Percentiles rank a stretch among this genome's conserved stretches.
Evolutionary conservation across 768 basidiomycete genomes (phyloP).

Genomic region (Suillus subalutaceus): DNA sequence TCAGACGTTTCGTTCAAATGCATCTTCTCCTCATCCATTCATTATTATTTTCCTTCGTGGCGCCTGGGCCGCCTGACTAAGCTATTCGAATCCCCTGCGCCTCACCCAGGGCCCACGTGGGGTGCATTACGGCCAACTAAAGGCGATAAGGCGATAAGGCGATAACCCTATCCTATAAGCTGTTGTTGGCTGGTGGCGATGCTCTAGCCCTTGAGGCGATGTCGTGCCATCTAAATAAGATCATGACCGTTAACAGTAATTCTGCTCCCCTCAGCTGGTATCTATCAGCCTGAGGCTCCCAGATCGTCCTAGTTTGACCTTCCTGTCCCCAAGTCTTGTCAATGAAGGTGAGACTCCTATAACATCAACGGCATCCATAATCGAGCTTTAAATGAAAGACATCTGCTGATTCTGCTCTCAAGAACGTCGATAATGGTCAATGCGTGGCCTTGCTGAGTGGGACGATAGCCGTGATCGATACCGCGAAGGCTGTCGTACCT

Average conservation of each 20-base stretch:
- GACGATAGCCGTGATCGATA: slow-evolving; percentile 1
- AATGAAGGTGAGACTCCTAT: neutral
- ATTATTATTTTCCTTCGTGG: slow-evolving; percentile 13
- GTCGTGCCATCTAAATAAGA: neutral
- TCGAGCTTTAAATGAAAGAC: neutral
- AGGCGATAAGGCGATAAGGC: no score
- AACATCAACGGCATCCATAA: neutral
- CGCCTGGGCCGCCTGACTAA: no score
- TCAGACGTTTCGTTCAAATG: slow-evolving; percentile 16
- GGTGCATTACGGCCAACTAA: no score
- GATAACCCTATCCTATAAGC: neutral
- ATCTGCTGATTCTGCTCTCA: neutral
- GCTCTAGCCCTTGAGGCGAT: neutral
- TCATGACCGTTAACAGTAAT: neutral
- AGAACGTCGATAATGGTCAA: neutral
- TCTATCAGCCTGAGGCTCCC: neutral
- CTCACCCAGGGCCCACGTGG: no score
- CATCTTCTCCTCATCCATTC: slow-evolving; percentile 27
- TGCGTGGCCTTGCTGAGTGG: neutral
- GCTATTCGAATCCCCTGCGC: no score
- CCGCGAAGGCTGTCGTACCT: neutral
- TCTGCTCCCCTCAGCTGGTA: neutral
- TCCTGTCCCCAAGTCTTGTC: slow-evolving; percentile 1
- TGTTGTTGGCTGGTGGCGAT: neutral
- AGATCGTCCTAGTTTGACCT: neutral